Base-by-base conservation (phyloP, 2,329 filamentous ascomycete species). In the Trichoderma koningiopsis region DNA sequence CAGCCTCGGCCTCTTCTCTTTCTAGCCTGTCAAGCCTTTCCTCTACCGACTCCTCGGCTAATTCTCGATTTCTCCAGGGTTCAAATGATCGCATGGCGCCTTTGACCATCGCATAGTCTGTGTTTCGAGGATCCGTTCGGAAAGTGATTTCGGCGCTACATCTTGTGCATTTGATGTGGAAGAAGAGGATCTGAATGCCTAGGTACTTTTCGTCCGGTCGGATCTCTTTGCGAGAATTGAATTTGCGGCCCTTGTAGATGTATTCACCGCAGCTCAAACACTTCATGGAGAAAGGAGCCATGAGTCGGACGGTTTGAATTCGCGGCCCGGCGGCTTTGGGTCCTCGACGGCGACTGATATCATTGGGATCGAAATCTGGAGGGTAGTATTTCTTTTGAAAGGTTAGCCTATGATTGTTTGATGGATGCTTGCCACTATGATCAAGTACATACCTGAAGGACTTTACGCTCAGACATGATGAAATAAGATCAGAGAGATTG, bases 61-160 rank as follows among this genome's bases (percentile, higher is more conserved):
- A 85, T 29, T 78, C 79, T 10, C 83, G 82, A 69, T 87, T 83
- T 31, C 93, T 84, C 96, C 96, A 99, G 0, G 92, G 91, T 79
- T 99, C 96, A 72, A 96, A 96, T 79, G 97, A 98, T 56, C 96
- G 87, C 81, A 95, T 93, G 5, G 95, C 96, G 19, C 96, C 95
- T 61, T 87, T 86, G 79, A 96, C 87, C 77, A 86, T 85, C 88
- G 81, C 88, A 77, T 97, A 99, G 78, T 98, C 95, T 85, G 94
- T 93, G 76, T 94, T 94, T 80, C 96, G 96, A 0, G 96, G 96
- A 74, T 99, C 96, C 0, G 96, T 98, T 72, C 92, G 91, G 83
- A 98, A 97, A 0, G 92, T 94, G 74, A 98, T 97, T 77, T 97
- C 93, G 55, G 88, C 89, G 55, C 86, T 90, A 81, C 95, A 97